Base-by-base conservation (phyloP, 2,329 filamentous ascomycete genomes). In the Calycina marina region DNA sequence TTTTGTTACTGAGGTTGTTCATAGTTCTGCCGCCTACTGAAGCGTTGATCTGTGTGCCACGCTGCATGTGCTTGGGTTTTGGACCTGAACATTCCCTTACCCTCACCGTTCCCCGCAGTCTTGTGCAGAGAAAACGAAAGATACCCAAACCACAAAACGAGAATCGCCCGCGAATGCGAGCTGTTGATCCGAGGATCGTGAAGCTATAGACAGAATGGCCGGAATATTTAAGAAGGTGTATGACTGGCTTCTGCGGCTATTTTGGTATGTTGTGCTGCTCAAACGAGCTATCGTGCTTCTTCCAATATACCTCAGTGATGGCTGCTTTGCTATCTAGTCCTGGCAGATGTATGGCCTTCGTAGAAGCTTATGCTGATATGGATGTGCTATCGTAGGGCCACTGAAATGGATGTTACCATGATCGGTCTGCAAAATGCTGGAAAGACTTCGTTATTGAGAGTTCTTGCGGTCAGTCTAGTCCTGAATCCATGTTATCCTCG, bases 351-450 rank as follows among this genome's bases (percentile, higher is more conserved):
- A n/a, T n/a, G n/a, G n/a, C n/a, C n/a, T n/a, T n/a, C n/a, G n/a
- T n/a, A n/a, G n/a, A n/a, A n/a, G n/a, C n/a, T 12, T n/a, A 10
- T 20, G 15, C 35, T 31, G 12, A 29, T 16, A 12, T 14, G 10
- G 14, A 12, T 8, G 11, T n/a, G 15, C n/a, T n/a, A 24, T 15
- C 31, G 29, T 49, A 94, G 88, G 90, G 85, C 88, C 47, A 93
- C 86, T 45, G 90, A 98, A 65, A 94, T 98, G 86, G 90, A 98
- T 61, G 88, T 98, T 55, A 96, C 90, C 47, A 93, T 98, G 79
- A 88, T 98, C 56, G 90, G 90, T 14, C 64, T 98, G 54, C 90
- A 98, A 56, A 96, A 96, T 62, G 90, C 90, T 38, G 90, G 90
- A 52, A 98, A 98, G 64, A 96, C 90, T 24, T 96, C 88, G 40